Evolutionary conservation across 2,329 filamentous ascomycete species (phyloP).

Genomic region (Exserohilum rostratum): DNA sequence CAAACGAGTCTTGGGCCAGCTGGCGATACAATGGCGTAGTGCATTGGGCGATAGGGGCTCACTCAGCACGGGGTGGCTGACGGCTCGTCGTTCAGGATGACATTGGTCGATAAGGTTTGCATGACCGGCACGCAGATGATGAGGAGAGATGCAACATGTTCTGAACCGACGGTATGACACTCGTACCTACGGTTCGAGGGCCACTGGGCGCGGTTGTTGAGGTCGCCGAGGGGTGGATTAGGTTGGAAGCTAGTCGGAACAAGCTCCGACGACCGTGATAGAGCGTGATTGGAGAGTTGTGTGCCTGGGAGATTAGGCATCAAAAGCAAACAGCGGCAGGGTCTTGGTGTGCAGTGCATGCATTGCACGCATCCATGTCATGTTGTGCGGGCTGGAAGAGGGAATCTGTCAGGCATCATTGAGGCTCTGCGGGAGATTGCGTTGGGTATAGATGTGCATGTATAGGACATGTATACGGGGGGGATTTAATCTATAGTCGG

Average conservation of each 20-base stretch:
- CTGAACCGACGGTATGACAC: slow-evolving; percentile 4
- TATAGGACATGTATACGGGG: not conserved
- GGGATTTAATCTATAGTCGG: not conserved
- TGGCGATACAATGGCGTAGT: slow-evolving; percentile 86
- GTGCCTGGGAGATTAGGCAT: not conserved
- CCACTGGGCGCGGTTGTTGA: slow-evolving; percentile 1
- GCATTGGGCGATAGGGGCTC: slow-evolving; percentile 89
- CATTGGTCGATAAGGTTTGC: slow-evolving; percentile 10
- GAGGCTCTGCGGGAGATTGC: slow-evolving; percentile 14
- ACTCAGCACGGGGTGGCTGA: slow-evolving; percentile 82
- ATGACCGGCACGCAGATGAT: not conserved
- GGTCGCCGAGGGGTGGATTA: slow-evolving; percentile 1
- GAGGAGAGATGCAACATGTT: not conserved
- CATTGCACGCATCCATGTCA: not conserved
- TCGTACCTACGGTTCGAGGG: slow-evolving; percentile 12
- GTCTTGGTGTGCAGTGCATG: not conserved
- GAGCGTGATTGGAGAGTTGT: slow-evolving; percentile 3
- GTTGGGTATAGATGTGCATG: not conserved
- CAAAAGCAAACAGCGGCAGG: slow-evolving; percentile 1
- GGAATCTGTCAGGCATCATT: not conserved
- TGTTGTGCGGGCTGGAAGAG: not conserved
- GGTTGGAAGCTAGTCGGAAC: slow-evolving; percentile 6
- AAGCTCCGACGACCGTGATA: not conserved
- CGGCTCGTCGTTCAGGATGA: slow-evolving; percentile 40
- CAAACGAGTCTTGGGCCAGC: slow-evolving; percentile 73